Conservation (phyloP, 257 asterid species). For the Nicotiana attenuata region DNA sequence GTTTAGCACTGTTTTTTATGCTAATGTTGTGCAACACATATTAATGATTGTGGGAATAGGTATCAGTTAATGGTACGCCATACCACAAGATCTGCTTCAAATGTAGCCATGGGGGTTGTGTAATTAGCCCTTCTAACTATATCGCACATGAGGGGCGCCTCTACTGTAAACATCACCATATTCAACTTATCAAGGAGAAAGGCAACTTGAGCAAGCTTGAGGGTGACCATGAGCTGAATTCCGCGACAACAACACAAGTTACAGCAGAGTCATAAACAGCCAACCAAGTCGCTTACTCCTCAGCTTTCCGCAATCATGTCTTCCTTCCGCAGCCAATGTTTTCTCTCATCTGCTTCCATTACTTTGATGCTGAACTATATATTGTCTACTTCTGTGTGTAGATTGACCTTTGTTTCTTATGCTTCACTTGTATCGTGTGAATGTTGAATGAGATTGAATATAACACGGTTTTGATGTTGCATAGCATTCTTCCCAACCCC, state of each 20-base stretch:
- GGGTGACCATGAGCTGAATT: conserved; percentile 49
- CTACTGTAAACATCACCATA: conserved; percentile 96
- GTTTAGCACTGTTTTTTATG: neutral
- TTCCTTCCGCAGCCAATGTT: neutral
- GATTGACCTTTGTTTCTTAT: conserved; percentile 10
- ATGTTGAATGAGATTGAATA: conserved; percentile 7
- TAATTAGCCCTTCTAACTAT: conserved; percentile 90
- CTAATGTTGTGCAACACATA: neutral
- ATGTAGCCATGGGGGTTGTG: conserved; percentile 96
- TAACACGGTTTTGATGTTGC: neutral
- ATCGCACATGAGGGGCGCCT: conserved; percentile 90
- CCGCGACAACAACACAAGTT: conserved; percentile 19
- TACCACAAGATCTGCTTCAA: conserved; percentile 93
- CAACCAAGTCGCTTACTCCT: neutral
- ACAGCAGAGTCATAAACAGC: conserved; percentile 26
- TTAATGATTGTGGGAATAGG: conserved; percentile 36
- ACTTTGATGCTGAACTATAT: neutral
- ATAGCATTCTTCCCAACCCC: no score
- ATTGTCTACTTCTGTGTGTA: neutral
- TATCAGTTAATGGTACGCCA: conserved; percentile 73
- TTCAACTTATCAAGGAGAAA: conserved; percentile 94
- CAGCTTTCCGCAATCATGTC: neutral
- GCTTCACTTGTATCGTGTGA: conserved; percentile 6
- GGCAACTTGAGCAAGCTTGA: conserved; percentile 97
- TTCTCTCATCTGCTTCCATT: neutral